Evolutionary conservation across 305 asterid species (phyloP).

Genomic region (Andrographis paniculata): DNA sequence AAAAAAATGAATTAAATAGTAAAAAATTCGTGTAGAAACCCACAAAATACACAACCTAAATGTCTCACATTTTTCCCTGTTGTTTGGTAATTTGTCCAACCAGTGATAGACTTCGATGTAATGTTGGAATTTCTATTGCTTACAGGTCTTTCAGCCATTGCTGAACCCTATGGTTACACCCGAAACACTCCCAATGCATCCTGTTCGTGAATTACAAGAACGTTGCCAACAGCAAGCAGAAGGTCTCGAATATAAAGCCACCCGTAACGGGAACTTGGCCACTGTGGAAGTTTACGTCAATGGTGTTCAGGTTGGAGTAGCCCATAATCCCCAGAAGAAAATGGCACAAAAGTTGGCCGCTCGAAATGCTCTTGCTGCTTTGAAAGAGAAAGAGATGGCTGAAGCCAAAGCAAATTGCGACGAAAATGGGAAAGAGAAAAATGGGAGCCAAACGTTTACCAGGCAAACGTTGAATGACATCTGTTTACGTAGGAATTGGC

Average conservation of each 20-base stretch:
- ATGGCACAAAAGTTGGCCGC: constrained; percentile 98
- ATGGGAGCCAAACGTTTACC: constrained; percentile 74
- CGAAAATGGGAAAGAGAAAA: constrained; percentile 50
- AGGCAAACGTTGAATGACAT: constrained; percentile 94
- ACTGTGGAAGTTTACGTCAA: constrained; percentile 90
- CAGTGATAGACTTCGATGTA: too few species aligned
- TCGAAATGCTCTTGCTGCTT: constrained; percentile 80
- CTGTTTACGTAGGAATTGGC: constrained; percentile 93
- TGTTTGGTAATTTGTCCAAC: too few species aligned
- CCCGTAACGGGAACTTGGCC: constrained; percentile 76
- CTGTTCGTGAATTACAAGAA: constrained; percentile 94
- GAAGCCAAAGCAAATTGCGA: constrained; percentile 47
- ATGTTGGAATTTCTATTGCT: constrained; percentile 9
- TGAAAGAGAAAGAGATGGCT: constrained; percentile 74
- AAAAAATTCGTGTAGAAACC: too few species aligned
- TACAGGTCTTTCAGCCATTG: constrained; percentile 83
- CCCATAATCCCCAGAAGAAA: constrained; percentile 91
- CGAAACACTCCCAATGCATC: constrained; percentile 98
- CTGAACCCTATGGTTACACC: constrained; percentile 98
- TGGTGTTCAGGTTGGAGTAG: constrained; percentile 82
- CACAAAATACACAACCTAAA: too few species aligned
- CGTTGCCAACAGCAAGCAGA: constrained; percentile 97
- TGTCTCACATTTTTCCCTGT: too few species aligned
- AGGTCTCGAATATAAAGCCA: constrained; percentile 90
- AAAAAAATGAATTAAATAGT: too few species aligned